Percentiles rank a stretch among this genome's conserved stretches.
phyloP scores from a whole-genome alignment of 192 early-diverging fungal genomes.

The Pilobolus umbonatus region DNA sequence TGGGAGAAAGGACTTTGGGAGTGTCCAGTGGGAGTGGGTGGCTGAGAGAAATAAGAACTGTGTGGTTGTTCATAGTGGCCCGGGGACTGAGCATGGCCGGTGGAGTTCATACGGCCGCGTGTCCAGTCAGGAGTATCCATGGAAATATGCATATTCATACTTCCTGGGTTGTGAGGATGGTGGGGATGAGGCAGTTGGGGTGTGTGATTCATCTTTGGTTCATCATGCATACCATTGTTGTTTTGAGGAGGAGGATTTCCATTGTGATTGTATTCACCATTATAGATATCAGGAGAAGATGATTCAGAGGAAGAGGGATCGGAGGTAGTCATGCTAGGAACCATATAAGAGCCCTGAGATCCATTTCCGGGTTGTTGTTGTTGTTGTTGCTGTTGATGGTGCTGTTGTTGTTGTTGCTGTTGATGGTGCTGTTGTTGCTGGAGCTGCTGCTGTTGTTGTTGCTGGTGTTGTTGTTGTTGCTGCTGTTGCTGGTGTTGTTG shows the following conservation, averaged over 20 bases:
- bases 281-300: conserved; percentile 36
- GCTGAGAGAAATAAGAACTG: conserved; percentile 6
- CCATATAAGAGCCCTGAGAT: conserved; percentile 29
- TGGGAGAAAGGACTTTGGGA: conserved; percentile 2
- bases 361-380: conserved; percentile 17
- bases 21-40: not conserved
- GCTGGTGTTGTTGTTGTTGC: conserved; percentile 8
- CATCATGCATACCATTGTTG: not conserved
- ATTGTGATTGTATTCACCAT: conserved; percentile 18
- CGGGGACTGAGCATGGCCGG: conserved; percentile 8
- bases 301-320: conserved; percentile 33
- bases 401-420: conserved; percentile 9
- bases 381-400: not conserved
- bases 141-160: conserved; percentile 11
- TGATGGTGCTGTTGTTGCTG: conserved; percentile 15
- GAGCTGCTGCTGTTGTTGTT: conserved; percentile 23
- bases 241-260: not conserved
- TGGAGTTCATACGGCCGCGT: conserved; percentile 9
- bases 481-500: conserved; percentile 7
- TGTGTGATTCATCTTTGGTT: conserved; percentile 8
- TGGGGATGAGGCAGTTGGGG: conserved; percentile 15
- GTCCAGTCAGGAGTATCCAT: conserved; percentile 13
- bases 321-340: conserved; percentile 31
- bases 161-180: not conserved
- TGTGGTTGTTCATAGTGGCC: not conserved